Percentiles rank a stretch among this genome's conserved stretches.
Evolutionary conservation across 371 early-diverging fungal genomes (phyloP).

Genomic region (Coemansia linderi): DNA sequence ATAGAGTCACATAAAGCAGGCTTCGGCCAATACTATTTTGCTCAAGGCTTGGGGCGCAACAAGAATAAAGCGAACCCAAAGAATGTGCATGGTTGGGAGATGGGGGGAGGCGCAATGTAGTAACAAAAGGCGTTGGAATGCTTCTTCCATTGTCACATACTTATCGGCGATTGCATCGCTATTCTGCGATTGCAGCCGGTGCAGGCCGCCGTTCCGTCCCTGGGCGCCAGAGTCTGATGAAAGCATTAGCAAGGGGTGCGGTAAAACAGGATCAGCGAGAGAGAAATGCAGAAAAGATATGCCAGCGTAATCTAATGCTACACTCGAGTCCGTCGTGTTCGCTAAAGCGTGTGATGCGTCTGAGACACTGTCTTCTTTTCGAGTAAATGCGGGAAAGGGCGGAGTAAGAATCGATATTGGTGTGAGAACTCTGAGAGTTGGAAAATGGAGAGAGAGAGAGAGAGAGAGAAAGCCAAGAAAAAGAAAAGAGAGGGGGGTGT

Average conservation of each 20-base stretch:
- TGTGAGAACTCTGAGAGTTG: neutral
- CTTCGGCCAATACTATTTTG: neutral
- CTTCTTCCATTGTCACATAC: neutral
- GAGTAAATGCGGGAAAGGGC: neutral
- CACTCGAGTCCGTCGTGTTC: neutral
- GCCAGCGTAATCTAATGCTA: neutral
- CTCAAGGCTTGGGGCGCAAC: neutral
- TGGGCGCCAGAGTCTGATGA: slow-evolving; percentile 15
- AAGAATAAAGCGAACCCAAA: neutral
- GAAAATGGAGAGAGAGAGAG: neutral
- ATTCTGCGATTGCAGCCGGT: slow-evolving; percentile 4
- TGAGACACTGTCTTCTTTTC: neutral
- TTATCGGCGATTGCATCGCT: neutral
- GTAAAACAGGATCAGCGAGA: neutral
- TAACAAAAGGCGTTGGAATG: neutral
- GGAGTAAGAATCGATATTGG: neutral
- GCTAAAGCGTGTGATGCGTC: neutral
- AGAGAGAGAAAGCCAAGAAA: neutral
- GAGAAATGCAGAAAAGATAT: neutral
- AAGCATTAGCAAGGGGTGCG: slow-evolving; percentile 1
- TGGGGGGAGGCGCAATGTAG: neutral
- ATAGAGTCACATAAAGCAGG: neutral
- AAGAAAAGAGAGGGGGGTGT: neutral
- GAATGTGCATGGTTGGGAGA: neutral
- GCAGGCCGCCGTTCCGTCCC: neutral